phyloP scores from a whole-genome alignment of 495 filamentous ascomycete species.

The Choiromyces venosus region DNA sequence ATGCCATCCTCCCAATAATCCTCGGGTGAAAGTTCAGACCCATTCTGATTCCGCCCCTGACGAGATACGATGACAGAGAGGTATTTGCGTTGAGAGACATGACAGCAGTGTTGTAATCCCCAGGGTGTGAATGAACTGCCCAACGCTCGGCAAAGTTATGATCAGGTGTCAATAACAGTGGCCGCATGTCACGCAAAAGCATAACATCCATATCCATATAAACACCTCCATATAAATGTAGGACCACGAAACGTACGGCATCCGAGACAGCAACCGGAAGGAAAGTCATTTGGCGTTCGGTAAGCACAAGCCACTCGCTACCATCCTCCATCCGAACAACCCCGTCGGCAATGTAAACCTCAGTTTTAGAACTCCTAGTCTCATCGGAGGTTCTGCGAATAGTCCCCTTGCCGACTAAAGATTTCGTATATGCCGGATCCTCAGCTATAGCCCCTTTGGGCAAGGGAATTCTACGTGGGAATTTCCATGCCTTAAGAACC shows the following conservation, averaged over 20 bases:
- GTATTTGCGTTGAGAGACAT: constrained; percentile 55
- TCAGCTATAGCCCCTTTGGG: constrained; percentile 43
- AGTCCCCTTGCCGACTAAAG: constrained; percentile 9
- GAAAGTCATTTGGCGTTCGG: constrained; percentile 52
- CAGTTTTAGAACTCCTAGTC: constrained; percentile 43
- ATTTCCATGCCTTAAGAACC: constrained; percentile 50
- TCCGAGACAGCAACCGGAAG: constrained; percentile 47
- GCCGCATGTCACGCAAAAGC: constrained; percentile 54
- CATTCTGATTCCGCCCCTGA: constrained; percentile 55
- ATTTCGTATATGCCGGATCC: constrained; percentile 28
- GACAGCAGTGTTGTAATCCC: constrained; percentile 57
- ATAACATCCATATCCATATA: constrained; percentile 59
- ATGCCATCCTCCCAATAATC: constrained; percentile 54
- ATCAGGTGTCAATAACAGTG: constrained; percentile 48
- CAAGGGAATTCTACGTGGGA: constrained; percentile 52
- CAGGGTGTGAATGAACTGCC: constrained; percentile 52
- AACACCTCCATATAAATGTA: constrained; percentile 53
- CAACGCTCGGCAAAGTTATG: constrained; percentile 55
- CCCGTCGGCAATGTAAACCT: constrained; percentile 49
- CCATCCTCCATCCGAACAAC: constrained; percentile 48
- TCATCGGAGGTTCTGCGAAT: constrained; percentile 13
- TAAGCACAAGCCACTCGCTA: constrained; percentile 51
- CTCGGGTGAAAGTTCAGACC: constrained; percentile 56
- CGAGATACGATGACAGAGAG: constrained; percentile 52
- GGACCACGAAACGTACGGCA: constrained; percentile 53